A percentile compares a stretch with the other conserved stretches of the same genome.
Evolutionary conservation across 768 basidiomycete species (phyloP).

Genomic region (Megacollybia marginata): DNA sequence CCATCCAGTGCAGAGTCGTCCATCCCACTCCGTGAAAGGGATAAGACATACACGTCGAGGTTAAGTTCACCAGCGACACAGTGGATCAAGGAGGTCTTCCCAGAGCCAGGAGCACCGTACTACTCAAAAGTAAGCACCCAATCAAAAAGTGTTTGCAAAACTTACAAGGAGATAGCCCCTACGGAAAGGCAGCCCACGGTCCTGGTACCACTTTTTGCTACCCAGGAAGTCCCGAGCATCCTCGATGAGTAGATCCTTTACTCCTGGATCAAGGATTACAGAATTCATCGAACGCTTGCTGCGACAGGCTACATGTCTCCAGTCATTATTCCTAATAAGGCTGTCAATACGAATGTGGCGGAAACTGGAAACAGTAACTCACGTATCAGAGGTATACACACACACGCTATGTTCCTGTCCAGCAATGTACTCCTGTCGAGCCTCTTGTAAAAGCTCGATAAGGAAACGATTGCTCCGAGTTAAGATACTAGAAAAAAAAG

Average conservation of each 20-base stretch:
- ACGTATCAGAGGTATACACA: slow-evolving; percentile 45
- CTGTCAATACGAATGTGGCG: neutral
- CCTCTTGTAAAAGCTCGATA: slow-evolving; percentile 46
- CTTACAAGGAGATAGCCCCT: slow-evolving; percentile 63
- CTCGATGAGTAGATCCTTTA: slow-evolving; percentile 55
- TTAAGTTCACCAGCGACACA: slow-evolving; percentile 72
- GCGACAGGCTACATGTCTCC: slow-evolving; percentile 49
- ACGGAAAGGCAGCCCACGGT: slow-evolving; percentile 76
- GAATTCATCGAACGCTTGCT: slow-evolving; percentile 61
- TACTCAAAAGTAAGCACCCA: slow-evolving; percentile 13
- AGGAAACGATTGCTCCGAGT: slow-evolving; percentile 37
- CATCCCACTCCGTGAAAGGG: slow-evolving; percentile 53
- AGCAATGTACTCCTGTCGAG: slow-evolving; percentile 42
- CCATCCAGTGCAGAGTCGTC: slow-evolving; percentile 55
- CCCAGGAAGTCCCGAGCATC: slow-evolving; percentile 67
- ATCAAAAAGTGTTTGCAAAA: neutral
- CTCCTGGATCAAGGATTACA: slow-evolving; percentile 64
- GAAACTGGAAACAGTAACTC: slow-evolving; percentile 1
- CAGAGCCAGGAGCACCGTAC: slow-evolving; percentile 71
- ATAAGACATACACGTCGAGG: slow-evolving; percentile 67
- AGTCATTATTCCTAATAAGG: slow-evolving; percentile 25
- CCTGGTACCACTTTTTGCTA: slow-evolving; percentile 66
- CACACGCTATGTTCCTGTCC: slow-evolving; percentile 44
- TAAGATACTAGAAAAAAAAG: slow-evolving; percentile 34
- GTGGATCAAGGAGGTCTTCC: slow-evolving; percentile 76